A percentile compares a stretch with the other conserved stretches of the same genome.
These are phyloP conservation scores for Scheffersomyces parashehatae DNA, from an alignment of 1,139 yeast genomes.

Conservation along the genomic window DNA sequence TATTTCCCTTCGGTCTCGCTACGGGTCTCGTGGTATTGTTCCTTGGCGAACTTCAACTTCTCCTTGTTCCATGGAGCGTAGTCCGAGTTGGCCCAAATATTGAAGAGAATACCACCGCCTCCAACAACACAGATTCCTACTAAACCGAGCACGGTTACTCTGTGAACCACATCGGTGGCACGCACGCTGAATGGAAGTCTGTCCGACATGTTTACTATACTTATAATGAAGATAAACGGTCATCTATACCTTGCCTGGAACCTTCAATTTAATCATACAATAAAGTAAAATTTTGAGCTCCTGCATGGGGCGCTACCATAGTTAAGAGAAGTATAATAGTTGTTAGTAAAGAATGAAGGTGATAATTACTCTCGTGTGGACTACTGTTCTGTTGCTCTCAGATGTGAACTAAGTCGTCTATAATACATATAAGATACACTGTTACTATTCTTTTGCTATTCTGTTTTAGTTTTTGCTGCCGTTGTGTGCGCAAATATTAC, in stretches of 20 bases:
- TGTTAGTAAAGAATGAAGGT: neutral
- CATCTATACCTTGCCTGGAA: no score
- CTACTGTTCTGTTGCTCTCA: neutral
- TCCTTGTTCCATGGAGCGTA: slow-evolving; percentile 44
- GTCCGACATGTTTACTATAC: slow-evolving; percentile 20
- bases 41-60: slow-evolving; percentile 40
- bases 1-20: slow-evolving; percentile 9
- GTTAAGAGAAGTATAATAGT: no score
- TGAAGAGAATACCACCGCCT: slow-evolving; percentile 22
- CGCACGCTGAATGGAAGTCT: slow-evolving; percentile 48
- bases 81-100: slow-evolving; percentile 34
- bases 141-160: slow-evolving; percentile 26
- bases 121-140: slow-evolving; percentile 43
- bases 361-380: neutral
- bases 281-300: no score
- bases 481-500: no score
- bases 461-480: no score
- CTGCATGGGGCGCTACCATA: no score
- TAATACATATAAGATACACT: no score
- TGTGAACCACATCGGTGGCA: slow-evolving; percentile 29
- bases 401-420: no score
- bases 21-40: slow-evolving; percentile 30
- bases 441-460: no score
- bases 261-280: no score
- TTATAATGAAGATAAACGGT: slow-evolving; percentile 1